A percentile compares a stretch with the other conserved stretches of the same genome.
Evolutionary conservation across 805 yeast genomes (phyloP).

Genomic region (Ogataea methanolica): DNA sequence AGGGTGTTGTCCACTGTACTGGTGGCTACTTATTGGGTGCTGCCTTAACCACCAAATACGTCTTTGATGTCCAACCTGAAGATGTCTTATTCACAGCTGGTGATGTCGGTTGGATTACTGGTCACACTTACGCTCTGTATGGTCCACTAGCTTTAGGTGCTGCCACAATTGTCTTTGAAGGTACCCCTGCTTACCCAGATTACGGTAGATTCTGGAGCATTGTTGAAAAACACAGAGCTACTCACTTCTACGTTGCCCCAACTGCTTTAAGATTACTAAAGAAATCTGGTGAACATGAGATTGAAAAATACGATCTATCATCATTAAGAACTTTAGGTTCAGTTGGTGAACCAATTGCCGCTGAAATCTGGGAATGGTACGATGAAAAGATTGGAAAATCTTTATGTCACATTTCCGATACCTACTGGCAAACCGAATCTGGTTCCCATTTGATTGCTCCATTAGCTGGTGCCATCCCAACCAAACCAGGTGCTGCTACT

Average conservation of each 20-base stretch:
- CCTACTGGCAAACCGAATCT: slow-evolving; percentile 88
- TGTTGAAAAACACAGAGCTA: slow-evolving; percentile 64
- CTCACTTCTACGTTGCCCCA: slow-evolving; percentile 82
- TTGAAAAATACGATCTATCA: slow-evolving; percentile 56
- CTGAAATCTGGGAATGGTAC: slow-evolving; percentile 88
- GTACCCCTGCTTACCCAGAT: slow-evolving; percentile 83
- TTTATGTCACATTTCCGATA: slow-evolving; percentile 70
- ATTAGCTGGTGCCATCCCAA: slow-evolving; percentile 70
- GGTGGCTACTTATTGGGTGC: slow-evolving; percentile 79
- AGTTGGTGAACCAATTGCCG: slow-evolving; percentile 83
- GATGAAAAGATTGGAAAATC: slow-evolving; percentile 66
- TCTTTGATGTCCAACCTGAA: slow-evolving; percentile 69
- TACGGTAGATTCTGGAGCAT: slow-evolving; percentile 79
- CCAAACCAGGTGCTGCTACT: slow-evolving; percentile 83
- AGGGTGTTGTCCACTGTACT: slow-evolving; percentile 79
- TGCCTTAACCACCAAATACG: slow-evolving; percentile 65
- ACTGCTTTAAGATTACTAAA: slow-evolving; percentile 75
- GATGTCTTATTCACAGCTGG: slow-evolving; percentile 83
- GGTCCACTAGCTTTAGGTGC: slow-evolving; percentile 78
- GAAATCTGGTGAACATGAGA: slow-evolving; percentile 64
- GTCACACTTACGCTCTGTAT: slow-evolving; percentile 78
- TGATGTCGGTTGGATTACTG: slow-evolving; percentile 90
- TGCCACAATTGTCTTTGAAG: slow-evolving; percentile 77
- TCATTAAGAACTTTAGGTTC: slow-evolving; percentile 72
- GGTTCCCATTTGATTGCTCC: slow-evolving; percentile 80